Base-by-base conservation (phyloP, 2,329 filamentous ascomycete species). In the Chrysoporthe cubensis region DNA sequence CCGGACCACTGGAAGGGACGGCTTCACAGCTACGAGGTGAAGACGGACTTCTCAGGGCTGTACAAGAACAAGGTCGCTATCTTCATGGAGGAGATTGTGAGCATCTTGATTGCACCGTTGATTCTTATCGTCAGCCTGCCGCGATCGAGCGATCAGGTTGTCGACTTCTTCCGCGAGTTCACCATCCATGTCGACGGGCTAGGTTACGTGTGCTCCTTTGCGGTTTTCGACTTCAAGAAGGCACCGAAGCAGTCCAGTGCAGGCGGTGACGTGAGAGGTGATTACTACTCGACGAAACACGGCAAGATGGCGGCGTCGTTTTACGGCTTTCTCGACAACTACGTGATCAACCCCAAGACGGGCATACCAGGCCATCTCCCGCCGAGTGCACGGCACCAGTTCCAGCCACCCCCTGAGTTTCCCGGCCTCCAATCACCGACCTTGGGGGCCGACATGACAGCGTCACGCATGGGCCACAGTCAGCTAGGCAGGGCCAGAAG, bases 291-390 rank as follows among this genome's bases (percentile, higher is more conserved):
- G 32, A 93, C 94, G 11, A 97, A 97, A 76, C 94, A 99, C 75
- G 93, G 94, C 71, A 99, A 99, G 81, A 97, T 99, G 93, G 90
- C 96, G n/a, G 92, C 94, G 18, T 98, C 95, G 0, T 96, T 97
- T 76, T 94, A 96, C 74, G 94, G 94, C 2, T 99, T 99, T 77
- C 83, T 97, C 68, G 94, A 97, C 75, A 94, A 97, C 73, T 99
- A 99, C 74, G 88, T 90, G 16, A 87, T 90, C 61, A 92, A 93
- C 73, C 88, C 90, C 3, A 90, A 89, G 76, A 88, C 87, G 7
- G 89, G 88, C 1, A 85, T 90, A 26, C 86, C 87, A 7, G 87
- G 88, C 26, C 84, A 88, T 65, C 79, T 89, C 46, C 85, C 86
- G 16, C 85, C 85, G 3, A 84, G 84, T 2, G 78, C 79, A 64